These are phyloP conservation scores for Clonostachys chloroleuca DNA, from an alignment of 2,329 filamentous ascomycete species.

Conservation along the genomic window DNA sequence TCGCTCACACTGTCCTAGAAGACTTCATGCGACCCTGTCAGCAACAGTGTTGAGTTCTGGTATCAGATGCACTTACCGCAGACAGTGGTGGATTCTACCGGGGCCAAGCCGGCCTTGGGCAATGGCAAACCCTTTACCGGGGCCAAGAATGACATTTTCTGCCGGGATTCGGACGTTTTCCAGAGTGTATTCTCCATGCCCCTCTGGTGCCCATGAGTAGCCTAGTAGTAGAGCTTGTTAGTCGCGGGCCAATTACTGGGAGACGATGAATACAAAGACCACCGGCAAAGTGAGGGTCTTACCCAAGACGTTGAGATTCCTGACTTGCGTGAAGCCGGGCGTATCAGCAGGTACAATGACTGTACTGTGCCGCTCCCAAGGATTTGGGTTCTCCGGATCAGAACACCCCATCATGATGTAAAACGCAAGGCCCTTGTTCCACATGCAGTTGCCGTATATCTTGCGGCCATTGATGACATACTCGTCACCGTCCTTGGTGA, in stretches of 20 bases:
- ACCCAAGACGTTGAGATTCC: constrained; percentile 80
- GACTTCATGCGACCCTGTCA: background rate
- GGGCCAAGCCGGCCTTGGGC: constrained; percentile 92
- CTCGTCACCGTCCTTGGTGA: constrained; percentile 72
- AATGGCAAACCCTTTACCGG: constrained; percentile 87
- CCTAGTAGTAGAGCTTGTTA: constrained; percentile 19
- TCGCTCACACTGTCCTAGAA: constrained; percentile 56
- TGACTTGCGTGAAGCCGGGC: constrained; percentile 77
- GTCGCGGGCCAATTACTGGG: background rate
- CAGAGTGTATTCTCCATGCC: constrained; percentile 85
- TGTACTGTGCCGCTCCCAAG: constrained; percentile 85
- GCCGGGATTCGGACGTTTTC: constrained; percentile 78
- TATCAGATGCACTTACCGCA: constrained; percentile 56
- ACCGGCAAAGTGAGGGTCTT: background rate
- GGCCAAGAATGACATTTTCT: constrained; percentile 75
- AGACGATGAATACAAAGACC: background rate
- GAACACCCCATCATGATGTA: constrained; percentile 93
- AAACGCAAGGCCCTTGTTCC: constrained; percentile 76
- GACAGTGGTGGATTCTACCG: constrained; percentile 88
- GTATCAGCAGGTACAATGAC: constrained; percentile 74
- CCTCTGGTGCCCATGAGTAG: constrained; percentile 89
- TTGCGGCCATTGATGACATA: constrained; percentile 88
- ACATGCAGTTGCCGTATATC: constrained; percentile 93
- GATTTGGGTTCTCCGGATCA: constrained; percentile 64
- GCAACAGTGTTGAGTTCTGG: no score